Percentiles rank a stretch among this genome's conserved stretches.
phyloP scores from a whole-genome alignment of 176 grass and related monocot genomes.

The Bothriochloa decipiens region DNA sequence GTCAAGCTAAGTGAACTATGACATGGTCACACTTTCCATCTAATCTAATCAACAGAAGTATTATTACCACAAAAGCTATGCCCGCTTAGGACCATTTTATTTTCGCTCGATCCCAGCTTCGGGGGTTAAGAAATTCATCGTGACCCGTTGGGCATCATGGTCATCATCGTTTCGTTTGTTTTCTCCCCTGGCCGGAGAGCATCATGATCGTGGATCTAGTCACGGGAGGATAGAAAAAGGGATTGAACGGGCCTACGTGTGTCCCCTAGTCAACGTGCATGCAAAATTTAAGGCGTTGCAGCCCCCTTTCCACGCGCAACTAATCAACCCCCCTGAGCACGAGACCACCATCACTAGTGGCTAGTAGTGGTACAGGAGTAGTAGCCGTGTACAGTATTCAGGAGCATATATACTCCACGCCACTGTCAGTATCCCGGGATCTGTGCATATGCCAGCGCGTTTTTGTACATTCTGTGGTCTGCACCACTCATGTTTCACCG shows the following conservation, averaged over 20 bases:
- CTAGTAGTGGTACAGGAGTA: not conserved
- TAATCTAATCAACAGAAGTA: not conserved
- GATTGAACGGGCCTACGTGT: conserved; percentile 32
- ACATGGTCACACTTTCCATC: not conserved
- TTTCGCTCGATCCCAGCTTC: not conserved
- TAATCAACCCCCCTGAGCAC: conserved; percentile 15
- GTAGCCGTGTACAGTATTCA: not conserved
- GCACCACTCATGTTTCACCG: not conserved
- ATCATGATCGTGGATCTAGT: conserved; percentile 6
- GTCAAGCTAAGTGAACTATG: not conserved
- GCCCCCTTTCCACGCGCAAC: conserved; percentile 32
- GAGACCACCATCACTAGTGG: conserved; percentile 9
- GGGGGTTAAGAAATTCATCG: not conserved
- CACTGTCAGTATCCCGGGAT: not conserved
- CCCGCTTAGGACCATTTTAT: not conserved
- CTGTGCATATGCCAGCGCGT: not conserved
- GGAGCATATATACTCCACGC: not conserved
- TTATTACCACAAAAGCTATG: not conserved
- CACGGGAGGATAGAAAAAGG: not conserved
- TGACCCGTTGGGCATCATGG: not conserved
- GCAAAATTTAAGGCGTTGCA: not conserved
- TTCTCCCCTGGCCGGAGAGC: not conserved
- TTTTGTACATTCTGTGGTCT: not conserved
- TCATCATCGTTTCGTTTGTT: not conserved
- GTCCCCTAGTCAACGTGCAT: conserved; percentile 4